These are phyloP conservation scores for Trichosporon sp. DNA, from an alignment of 1,284 basidiomycete genomes.

Conservation along the genomic window DNA sequence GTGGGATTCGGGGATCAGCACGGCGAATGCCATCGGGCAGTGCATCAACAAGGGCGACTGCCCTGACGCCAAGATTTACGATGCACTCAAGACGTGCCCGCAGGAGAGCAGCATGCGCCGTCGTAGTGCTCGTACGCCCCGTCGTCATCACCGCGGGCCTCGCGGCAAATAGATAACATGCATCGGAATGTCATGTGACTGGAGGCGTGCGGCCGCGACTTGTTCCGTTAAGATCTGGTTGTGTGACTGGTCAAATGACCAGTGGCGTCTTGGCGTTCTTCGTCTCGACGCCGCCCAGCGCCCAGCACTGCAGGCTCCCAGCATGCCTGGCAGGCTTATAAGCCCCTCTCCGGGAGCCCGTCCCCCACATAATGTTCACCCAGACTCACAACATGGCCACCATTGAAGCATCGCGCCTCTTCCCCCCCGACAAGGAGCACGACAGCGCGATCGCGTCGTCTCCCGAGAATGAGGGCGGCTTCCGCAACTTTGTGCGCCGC, in stretches of 20 bases:
- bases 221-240: slow-evolving; percentile 17
- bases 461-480: slow-evolving; percentile 13
- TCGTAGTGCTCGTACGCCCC: neutral
- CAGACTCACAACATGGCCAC: slow-evolving; percentile 10
- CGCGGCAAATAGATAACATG: neutral
- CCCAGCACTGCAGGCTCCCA: neutral
- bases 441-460: neutral
- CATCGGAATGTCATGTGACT: slow-evolving; percentile 9
- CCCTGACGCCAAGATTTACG: slow-evolving; percentile 20
- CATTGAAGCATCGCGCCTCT: slow-evolving; percentile 9
- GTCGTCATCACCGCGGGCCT: slow-evolving; percentile 5
- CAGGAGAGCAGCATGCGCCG: slow-evolving; percentile 19
- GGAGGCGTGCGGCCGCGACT: slow-evolving; percentile 1
- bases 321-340: neutral
- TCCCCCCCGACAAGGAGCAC: neutral
- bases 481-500: slow-evolving; percentile 27
- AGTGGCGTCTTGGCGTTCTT: slow-evolving; percentile 11
- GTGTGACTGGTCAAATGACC: slow-evolving; percentile 4
- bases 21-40: slow-evolving; percentile 20
- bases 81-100: slow-evolving; percentile 22
- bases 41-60: slow-evolving; percentile 22
- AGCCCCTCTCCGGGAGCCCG: neutral
- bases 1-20: slow-evolving; percentile 30
- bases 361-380: neutral
- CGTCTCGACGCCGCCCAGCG: neutral